phyloP scores from a whole-genome alignment of 306 rosid species.

The Corylus americana region DNA sequence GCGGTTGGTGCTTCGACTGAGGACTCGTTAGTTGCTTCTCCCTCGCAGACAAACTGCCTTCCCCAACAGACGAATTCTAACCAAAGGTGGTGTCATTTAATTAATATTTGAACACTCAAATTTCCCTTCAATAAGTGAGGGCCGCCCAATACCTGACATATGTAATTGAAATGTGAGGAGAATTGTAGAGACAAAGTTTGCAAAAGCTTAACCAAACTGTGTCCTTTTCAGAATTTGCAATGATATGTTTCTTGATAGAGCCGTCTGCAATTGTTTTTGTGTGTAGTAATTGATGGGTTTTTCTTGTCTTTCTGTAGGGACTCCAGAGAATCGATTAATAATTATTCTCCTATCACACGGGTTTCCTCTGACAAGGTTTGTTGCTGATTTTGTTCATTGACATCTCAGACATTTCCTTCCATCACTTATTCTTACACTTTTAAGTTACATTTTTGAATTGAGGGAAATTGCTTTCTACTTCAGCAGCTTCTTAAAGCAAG shows the following conservation, averaged over 20 bases:
- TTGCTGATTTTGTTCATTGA: constrained; percentile 20
- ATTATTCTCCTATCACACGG: constrained; percentile 37
- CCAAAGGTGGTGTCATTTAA: constrained; percentile 34
- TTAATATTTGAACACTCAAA: too few relatives aligned
- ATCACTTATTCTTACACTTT: background rate
- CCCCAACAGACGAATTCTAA: constrained; percentile 33
- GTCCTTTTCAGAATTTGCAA: background rate
- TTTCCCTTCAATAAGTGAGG: too few relatives aligned
- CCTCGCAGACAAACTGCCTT: constrained; percentile 26
- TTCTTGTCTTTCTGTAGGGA: constrained; percentile 37
- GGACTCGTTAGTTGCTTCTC: constrained; percentile 3
- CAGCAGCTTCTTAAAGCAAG: background rate
- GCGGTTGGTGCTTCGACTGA: constrained; percentile 24
- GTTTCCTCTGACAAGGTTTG: constrained; percentile 78
- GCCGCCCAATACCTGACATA: too few relatives aligned
- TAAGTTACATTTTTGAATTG: constrained; percentile 1
- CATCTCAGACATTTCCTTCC: background rate
- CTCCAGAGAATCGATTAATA: constrained; percentile 21
- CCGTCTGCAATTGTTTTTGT: constrained; percentile 1
- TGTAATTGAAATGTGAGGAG: too few relatives aligned
- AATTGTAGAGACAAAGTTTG: too few relatives aligned
- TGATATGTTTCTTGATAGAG: background rate
- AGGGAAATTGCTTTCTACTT: background rate
- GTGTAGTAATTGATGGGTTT: constrained; percentile 4
- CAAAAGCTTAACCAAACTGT: too few relatives aligned